Base-by-base conservation (phyloP, 192 early-diverging fungal genomes). In the Backusella psychrophila region DNA sequence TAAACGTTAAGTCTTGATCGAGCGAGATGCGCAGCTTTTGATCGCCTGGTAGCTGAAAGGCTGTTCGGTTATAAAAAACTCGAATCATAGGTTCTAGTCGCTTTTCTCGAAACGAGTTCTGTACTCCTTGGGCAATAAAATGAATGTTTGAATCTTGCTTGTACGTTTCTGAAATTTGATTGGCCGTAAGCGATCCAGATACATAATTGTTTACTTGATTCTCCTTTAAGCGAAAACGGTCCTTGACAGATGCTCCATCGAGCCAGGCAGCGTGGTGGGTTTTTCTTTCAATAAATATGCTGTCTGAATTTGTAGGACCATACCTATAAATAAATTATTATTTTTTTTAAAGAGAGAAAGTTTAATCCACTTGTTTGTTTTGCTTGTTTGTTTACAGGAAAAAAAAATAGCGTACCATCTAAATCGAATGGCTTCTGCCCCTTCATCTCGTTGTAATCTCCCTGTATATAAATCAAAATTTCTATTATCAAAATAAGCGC, bases 41-140 rank as follows among this genome's bases (percentile, higher is more conserved):
- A 86, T 97, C 95, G 29, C 94, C 96, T 4, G 98, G 98, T 35
- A 99, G 85, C 81, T 99, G 98, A 87, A 99, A 99, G 11, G 98
- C 98, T 15, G 96, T 98, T 75, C 98, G 93, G 84, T 97, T 97
- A 86, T 98, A 99, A 75, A 95, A 94, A 3, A 96, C 95, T 70
- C 98, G 91, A 74, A 97, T 83, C 31, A 95, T 86, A 71, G 98
- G 96, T 59, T 88, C 86, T 39, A 99, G 84, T 6, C 88, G 80
- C 81, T 94, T 94, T 29, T 91, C 83, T 19, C 78, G 76, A 29
- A 98, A 88, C 53, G 86, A 87, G 8, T 83, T 78, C 79, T 93
- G 93, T 63, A 98, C 88, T 73, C 95, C 94, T 23, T 80, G 85
- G 21, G 92, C 85, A 56, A 97, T 89, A 17, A 83, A 85, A 38